A percentile compares a stretch with the other conserved stretches of the same genome.
Evolutionary conservation across 176 grass and related monocot genomes (phyloP).

Genomic region (Echinochloa phyllopogon): DNA sequence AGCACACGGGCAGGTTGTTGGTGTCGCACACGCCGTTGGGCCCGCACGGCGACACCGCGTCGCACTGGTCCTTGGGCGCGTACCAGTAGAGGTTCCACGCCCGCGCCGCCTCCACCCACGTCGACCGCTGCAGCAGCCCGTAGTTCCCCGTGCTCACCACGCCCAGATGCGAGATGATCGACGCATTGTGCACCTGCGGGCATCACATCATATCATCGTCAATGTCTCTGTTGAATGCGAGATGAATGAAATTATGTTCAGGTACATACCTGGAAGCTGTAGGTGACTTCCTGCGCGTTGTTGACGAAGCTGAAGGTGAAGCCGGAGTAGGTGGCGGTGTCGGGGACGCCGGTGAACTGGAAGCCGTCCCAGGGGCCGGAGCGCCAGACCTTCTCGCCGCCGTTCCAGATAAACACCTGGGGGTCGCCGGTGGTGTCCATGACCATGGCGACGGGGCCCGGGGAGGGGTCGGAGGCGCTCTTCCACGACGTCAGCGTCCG

Average conservation of each 20-base stretch:
- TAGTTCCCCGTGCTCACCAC: slow-evolving; percentile 42
- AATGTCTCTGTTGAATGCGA: no score
- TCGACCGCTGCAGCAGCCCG: slow-evolving; percentile 56
- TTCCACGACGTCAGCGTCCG: slow-evolving; percentile 66
- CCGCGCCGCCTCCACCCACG: slow-evolving; percentile 49
- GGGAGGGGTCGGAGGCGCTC: slow-evolving; percentile 54
- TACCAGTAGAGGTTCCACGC: slow-evolving; percentile 63
- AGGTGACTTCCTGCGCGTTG: slow-evolving; percentile 48
- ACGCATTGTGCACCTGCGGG: slow-evolving; percentile 37
- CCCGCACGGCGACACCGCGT: slow-evolving; percentile 57
- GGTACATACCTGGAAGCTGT: slow-evolving; percentile 50
- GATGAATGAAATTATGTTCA: no score
- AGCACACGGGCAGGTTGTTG: slow-evolving; percentile 48
- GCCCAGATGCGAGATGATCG: slow-evolving; percentile 53
- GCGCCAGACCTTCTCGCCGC: slow-evolving; percentile 40
- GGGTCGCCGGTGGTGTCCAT: slow-evolving; percentile 59
- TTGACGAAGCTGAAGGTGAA: slow-evolving; percentile 64
- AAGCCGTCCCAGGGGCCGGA: slow-evolving; percentile 62
- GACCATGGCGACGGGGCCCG: slow-evolving; percentile 46
- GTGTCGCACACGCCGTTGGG: slow-evolving; percentile 59
- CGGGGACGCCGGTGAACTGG: slow-evolving; percentile 68
- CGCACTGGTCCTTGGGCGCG: slow-evolving; percentile 67
- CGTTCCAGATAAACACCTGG: slow-evolving; percentile 60
- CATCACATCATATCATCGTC: background rate
- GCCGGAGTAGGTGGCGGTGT: slow-evolving; percentile 46